Evolutionary conservation across 495 filamentous ascomycete species (phyloP), one percentile per base, ranked within the genome.

Genomic region (Evansstolkia leycettana): DNA sequence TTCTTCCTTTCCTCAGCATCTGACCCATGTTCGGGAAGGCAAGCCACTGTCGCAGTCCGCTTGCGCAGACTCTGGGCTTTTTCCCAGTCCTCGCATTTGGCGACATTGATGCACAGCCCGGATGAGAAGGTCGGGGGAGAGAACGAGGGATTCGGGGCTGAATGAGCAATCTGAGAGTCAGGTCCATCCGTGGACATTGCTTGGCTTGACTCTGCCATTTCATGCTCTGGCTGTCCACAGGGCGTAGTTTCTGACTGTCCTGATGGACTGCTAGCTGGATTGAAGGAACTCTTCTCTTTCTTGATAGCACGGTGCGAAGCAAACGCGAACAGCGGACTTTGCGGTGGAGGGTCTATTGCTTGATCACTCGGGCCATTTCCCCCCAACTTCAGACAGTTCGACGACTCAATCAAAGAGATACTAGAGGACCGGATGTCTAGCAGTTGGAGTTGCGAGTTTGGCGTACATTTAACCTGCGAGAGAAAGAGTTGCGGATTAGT

Each of bases 11-110:
- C 24, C 26, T 44, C 42, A 7, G 38, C 34, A 17, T 50, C 50
- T 1, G 35, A 28, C 8, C 38, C 45, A 9, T 45, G 47, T 27
- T 54, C 49, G 11, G 53, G 35, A 2, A 59, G 33, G 2, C 46
- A 52, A 3, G 52, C 55, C 27, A 41, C 44, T 15, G 39, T 42
- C 4, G 53, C 55, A 33, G 39, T 50, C 38, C 53, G 43, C 28
- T 57, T 57, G 10, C 45, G 33, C 16, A 44, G 35, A 16, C 36
- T 43, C 6, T 28, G 32, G 0, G 31, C 38, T 0, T 9, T 31
- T 2, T 14, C 25, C 25, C 29, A 25, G 7, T 28, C 16, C 15
- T 37, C 34, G 17, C 31, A 36, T 31, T 42, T 38, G 25, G 37
- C 34, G 11, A 36, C 16, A 26, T 32, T 33, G n/a, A 30, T 3